phyloP scores from a whole-genome alignment of 805 yeast species.

The Komagataella kurtzmanii region DNA sequence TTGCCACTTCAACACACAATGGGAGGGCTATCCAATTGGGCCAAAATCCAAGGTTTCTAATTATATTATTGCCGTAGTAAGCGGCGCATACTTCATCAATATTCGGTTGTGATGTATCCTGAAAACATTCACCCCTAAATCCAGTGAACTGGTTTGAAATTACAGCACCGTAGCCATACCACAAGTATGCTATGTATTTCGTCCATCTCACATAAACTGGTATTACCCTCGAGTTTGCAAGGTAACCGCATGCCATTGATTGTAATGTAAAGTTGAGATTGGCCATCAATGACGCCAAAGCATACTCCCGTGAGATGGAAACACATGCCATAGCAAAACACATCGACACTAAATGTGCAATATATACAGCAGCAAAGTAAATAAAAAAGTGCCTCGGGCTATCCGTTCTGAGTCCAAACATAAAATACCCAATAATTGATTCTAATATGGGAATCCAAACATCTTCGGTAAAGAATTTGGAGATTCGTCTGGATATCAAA shows the following conservation, averaged over 20 bases:
- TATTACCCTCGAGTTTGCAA: constrained; percentile 56
- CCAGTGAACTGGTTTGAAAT: constrained; percentile 52
- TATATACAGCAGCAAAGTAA: constrained; percentile 44
- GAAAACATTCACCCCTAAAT: constrained; percentile 42
- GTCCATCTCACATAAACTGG: constrained; percentile 86
- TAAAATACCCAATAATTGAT: constrained; percentile 53
- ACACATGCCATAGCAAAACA: constrained; percentile 38
- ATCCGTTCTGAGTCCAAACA: constrained; percentile 55
- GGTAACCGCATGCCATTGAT: constrained; percentile 71
- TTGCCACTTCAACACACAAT: constrained; percentile 40
- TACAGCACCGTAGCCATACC: constrained; percentile 68
- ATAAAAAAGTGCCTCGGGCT: constrained; percentile 38
- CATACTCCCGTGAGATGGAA: constrained; percentile 44
- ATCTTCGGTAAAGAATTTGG: constrained; percentile 60
- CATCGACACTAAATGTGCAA: constrained; percentile 44
- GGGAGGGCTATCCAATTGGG: constrained; percentile 56
- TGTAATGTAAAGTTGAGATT: constrained; percentile 59
- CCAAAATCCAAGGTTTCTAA: constrained; percentile 47
- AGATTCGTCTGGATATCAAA: constrained; percentile 47
- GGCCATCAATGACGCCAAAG: constrained; percentile 46
- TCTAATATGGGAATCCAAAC: constrained; percentile 45
- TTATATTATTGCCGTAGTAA: constrained; percentile 40
- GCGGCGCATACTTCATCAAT: constrained; percentile 26
- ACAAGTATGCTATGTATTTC: constrained; percentile 60
- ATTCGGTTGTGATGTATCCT: constrained; percentile 13